Percentiles rank a stretch among this genome's conserved stretches.
Evolutionary conservation across 2,329 filamentous ascomycete genomes (phyloP).

Genomic region (Sphaerostilbella broomeana): DNA sequence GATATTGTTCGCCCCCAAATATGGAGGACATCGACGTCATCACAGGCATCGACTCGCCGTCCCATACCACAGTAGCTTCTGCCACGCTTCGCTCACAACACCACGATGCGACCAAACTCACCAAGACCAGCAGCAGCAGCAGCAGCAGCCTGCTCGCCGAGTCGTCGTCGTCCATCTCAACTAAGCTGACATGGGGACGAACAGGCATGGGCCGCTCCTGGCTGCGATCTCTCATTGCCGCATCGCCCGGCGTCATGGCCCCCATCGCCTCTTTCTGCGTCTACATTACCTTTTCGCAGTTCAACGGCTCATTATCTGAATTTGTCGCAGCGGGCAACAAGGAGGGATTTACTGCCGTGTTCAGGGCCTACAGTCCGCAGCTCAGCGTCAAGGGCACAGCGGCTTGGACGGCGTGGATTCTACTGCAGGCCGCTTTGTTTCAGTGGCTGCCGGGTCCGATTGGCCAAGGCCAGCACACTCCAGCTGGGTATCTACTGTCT

Average conservation of each 20-base stretch:
- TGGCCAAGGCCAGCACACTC: slow-evolving; percentile 33
- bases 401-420: slow-evolving; percentile 9
- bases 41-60: no score
- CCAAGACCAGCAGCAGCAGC: no score
- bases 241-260: slow-evolving; percentile 20
- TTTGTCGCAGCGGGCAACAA: slow-evolving; percentile 6
- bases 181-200: slow-evolving; percentile 20
- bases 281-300: slow-evolving; percentile 20
- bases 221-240: slow-evolving; percentile 18
- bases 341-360: slow-evolving; percentile 12
- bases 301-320: slow-evolving; percentile 15
- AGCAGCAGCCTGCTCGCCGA: no score
- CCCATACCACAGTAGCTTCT: no score
- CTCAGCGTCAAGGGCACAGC: not conserved
- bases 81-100: no score
- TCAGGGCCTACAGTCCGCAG: slow-evolving; percentile 3
- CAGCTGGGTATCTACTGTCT: slow-evolving; percentile 35
- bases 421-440: slow-evolving; percentile 11
- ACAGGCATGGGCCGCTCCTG: slow-evolving; percentile 20
- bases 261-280: slow-evolving; percentile 19
- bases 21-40: no score
- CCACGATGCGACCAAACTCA: no score
- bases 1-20: no score
- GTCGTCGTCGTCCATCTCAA: no score
- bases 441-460: slow-evolving; percentile 12